These are phyloP conservation scores for Bryum argenteum DNA, from an alignment of 225 moss, liverwort and hornwort species.

Conservation along the genomic window DNA sequence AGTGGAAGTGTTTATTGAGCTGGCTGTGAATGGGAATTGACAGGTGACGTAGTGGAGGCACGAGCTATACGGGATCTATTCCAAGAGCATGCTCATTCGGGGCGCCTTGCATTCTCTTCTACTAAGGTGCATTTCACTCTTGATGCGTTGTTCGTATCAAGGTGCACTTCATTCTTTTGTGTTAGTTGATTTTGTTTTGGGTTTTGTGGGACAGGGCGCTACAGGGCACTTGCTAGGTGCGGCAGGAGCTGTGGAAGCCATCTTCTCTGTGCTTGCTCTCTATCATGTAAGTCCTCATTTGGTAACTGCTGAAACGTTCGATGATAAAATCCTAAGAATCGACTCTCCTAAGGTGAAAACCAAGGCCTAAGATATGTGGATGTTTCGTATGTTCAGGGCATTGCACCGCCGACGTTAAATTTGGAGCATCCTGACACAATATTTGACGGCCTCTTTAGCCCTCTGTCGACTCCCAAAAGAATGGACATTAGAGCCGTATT, in stretches of 20 bases:
- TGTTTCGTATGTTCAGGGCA: constrained; percentile 50
- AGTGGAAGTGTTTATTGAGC: constrained; percentile 6
- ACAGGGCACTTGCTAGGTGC: constrained; percentile 97
- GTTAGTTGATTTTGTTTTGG: background rate
- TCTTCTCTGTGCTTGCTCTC: constrained; percentile 84
- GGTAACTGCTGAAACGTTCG: too few species aligned
- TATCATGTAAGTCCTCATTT: constrained; percentile 59
- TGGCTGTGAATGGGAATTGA: constrained; percentile 19
- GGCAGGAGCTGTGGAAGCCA: constrained; percentile 95
- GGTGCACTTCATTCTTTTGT: background rate
- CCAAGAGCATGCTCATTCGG: constrained; percentile 57
- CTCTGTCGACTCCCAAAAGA: constrained; percentile 56
- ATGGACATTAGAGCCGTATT: constrained; percentile 75
- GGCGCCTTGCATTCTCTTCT: constrained; percentile 71
- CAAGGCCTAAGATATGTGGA: background rate
- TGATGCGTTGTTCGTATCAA: background rate
- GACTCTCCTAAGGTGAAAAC: background rate
- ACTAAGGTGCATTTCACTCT: constrained; percentile 66
- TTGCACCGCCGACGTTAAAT: constrained; percentile 93
- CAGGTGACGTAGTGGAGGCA: constrained; percentile 92
- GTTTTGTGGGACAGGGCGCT: constrained; percentile 63
- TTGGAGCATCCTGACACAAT: constrained; percentile 73
- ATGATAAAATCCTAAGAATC: background rate
- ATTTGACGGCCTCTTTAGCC: constrained; percentile 64
- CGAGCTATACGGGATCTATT: constrained; percentile 81